Evolutionary conservation across 2,329 filamentous ascomycete genomes (phyloP).

Genomic region (Botrytis fragariae): DNA sequence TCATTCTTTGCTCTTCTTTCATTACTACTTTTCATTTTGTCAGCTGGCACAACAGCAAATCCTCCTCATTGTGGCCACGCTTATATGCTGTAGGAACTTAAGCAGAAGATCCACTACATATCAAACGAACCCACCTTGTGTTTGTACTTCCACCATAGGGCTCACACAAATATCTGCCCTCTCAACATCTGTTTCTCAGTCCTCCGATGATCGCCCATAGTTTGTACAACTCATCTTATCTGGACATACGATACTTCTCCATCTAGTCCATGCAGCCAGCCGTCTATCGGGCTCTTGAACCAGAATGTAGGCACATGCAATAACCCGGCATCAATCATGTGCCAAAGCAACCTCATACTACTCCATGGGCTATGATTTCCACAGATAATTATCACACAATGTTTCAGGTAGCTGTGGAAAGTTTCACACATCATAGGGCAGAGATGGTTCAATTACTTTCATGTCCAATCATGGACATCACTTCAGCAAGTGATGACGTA

Average conservation of each 20-base stretch:
- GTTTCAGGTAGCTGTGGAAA: neutral
- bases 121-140: neutral
- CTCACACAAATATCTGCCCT: conserved; percentile 5
- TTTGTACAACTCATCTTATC: neutral
- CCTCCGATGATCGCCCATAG: conserved; percentile 8
- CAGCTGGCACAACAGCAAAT: neutral
- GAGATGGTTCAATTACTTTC: neutral
- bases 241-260: neutral
- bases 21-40: neutral
- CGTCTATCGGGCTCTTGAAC: conserved; percentile 14
- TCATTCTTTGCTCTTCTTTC: neutral
- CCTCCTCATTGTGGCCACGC: neutral
- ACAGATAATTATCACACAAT: neutral
- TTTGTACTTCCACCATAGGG: neutral
- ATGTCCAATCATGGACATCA: neutral
- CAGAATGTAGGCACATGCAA: neutral
- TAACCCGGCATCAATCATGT: neutral
- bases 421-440: conserved; percentile 6
- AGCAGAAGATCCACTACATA: neutral
- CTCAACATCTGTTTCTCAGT: neutral
- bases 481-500: neutral
- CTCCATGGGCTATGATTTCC: neutral
- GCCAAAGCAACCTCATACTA: neutral
- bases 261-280: neutral
- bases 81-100: neutral